Evolutionary conservation across 2,329 filamentous ascomycete species (phyloP), one percentile per base, ranked within the genome.

Genomic region (Talaromyces atroroseus): DNA sequence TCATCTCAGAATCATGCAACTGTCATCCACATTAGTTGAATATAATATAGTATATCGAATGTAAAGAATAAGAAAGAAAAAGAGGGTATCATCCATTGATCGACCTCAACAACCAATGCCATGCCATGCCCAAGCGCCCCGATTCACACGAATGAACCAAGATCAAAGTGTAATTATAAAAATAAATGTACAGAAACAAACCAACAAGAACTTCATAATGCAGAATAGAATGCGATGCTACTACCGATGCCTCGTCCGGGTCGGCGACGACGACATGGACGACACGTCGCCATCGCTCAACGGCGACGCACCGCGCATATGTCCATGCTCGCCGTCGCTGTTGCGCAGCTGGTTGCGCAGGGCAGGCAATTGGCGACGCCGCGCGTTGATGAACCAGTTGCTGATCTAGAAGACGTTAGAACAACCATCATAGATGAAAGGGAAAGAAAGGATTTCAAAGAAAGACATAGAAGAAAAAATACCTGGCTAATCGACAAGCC

Each of bases 401-500:
- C 77, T 80, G 50, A 80, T 78, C 77, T 79, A 51, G 49, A 52
- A 26, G 14, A 45, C 49, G 36, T 62, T 24, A 60, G 61, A 29
- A 45, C 10, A 32, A 36, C 7, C 8, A 11, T 8, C 26, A 10
- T 29, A 29, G 26, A 29, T 29, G 8, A 26, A 8, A 29, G 26
- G 26, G 26, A 29, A 2, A 29, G 24, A 38, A 21, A 14, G n/a
- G n/a, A 21, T 29, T 29, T 29, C 26, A 29, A 5, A 29, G 8
- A 8, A 4, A 23, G 5, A 8, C 23, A n/a, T n/a, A n/a, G 26
- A 11, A 38, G 14, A 36, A 38, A 20, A 58, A 70, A 61, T 66
- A 78, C 76, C 72, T 78, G 76, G 57, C 87, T 92, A 76, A 95
- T 86, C 54, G 89, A 87, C 26, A 96, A 76, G 0, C 85, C 85